These are phyloP conservation scores for Phialophora chinensis DNA, from an alignment of 2,329 filamentous ascomycete genomes.

Conservation along the genomic window DNA sequence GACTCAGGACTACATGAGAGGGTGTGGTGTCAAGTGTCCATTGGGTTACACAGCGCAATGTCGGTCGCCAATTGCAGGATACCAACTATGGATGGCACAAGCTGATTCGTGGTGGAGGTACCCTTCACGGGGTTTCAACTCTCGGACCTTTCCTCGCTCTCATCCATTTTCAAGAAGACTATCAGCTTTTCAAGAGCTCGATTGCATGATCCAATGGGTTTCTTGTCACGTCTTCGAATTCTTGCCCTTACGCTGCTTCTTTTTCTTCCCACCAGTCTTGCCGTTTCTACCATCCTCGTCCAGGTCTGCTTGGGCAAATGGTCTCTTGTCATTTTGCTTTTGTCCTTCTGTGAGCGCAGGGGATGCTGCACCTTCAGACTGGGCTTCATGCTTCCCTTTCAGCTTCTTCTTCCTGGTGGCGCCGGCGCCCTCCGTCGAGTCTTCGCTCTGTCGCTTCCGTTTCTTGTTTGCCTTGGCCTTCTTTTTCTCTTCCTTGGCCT, in stretches of 20 bases:
- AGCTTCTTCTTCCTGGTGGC: conserved; percentile 24
- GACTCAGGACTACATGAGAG: background rate
- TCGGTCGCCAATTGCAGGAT: background rate
- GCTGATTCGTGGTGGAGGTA: background rate
- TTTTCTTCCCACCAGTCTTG: conserved; percentile 20
- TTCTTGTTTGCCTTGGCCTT: conserved; percentile 48
- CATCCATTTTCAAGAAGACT: background rate
- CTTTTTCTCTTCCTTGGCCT: conserved; percentile 50
- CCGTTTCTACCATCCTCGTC: conserved; percentile 10
- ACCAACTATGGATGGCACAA: background rate
- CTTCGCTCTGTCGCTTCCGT: conserved; percentile 44
- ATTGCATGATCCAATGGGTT: background rate
- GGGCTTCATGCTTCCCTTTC: conserved; percentile 30
- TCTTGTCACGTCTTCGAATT: background rate
- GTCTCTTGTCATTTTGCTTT: conserved; percentile 21
- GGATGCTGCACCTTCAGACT: background rate
- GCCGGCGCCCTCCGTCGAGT: conserved; percentile 32
- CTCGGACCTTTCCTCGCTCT: background rate
- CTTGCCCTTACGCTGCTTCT: background rate
- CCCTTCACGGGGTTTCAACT: background rate
- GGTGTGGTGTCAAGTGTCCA: conserved; percentile 11
- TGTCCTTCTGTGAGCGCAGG: conserved; percentile 1
- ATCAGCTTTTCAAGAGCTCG: background rate
- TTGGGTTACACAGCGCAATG: conserved; percentile 23
- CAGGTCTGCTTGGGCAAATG: conserved; percentile 6